Conservation (phyloP, 2,329 filamentous ascomycete genomes). For the Lachnellula occidentalis region DNA sequence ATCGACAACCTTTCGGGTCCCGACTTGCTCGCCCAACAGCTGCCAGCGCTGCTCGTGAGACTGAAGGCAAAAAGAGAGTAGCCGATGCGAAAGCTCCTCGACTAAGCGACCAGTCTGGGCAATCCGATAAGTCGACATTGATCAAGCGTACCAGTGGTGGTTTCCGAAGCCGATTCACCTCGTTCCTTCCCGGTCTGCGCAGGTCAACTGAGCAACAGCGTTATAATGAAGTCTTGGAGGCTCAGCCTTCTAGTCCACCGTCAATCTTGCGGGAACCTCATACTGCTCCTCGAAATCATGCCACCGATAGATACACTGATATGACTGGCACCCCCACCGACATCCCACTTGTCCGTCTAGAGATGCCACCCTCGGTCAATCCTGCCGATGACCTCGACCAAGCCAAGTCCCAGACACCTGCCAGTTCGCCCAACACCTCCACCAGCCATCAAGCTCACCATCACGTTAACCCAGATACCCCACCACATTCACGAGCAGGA, state of each 20-base stretch:
- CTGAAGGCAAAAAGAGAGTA: not conserved
- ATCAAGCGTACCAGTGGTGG: slow-evolving; percentile 1
- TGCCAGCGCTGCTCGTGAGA: slow-evolving; percentile 8
- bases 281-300: not conserved
- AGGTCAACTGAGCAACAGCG: not conserved
- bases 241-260: not conserved
- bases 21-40: slow-evolving; percentile 11
- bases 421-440: not conserved
- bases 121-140: not conserved
- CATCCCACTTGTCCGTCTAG: not conserved
- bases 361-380: not conserved
- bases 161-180: not conserved
- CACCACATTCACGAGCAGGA: not conserved
- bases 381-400: not conserved
- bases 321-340: not conserved
- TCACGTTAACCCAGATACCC: not conserved
- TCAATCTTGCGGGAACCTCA: not conserved
- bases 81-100: not conserved
- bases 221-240: not conserved
- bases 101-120: not conserved
- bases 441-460: not conserved
- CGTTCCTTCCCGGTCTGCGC: not conserved
- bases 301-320: not conserved
- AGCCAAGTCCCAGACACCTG: not conserved
- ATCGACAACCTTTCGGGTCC: not conserved